These are phyloP conservation scores for Talaromyces rugulosus DNA, from an alignment of 2,329 filamentous ascomycete species.

Conservation along the genomic window DNA sequence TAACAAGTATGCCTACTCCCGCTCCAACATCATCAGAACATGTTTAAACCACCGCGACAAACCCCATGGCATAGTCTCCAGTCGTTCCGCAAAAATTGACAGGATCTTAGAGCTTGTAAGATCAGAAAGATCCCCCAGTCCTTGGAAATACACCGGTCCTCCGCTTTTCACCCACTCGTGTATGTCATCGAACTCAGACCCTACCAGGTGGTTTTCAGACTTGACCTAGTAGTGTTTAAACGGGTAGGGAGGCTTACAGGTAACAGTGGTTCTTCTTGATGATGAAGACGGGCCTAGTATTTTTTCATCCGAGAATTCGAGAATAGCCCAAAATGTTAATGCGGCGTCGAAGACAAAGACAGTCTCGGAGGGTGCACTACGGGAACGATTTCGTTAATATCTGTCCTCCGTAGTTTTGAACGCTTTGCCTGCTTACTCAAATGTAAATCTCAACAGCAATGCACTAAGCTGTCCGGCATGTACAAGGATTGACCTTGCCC, in stretches of 20 bases:
- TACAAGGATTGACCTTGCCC: constrained; percentile 14
- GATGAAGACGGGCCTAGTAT: background rate
- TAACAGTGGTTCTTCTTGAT: constrained; percentile 5
- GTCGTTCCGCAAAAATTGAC: constrained; percentile 13
- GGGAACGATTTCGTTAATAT: background rate
- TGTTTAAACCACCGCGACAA: constrained; percentile 13
- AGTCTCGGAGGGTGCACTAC: constrained; percentile 11
- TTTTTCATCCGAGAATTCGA: constrained; percentile 10
- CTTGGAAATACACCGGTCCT: constrained; percentile 14
- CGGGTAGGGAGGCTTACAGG: constrained; percentile 7
- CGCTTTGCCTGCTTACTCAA: constrained; percentile 9
- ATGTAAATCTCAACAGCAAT: constrained; percentile 14
- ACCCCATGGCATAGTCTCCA: constrained; percentile 15
- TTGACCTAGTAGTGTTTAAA: background rate
- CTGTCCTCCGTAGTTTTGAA: background rate
- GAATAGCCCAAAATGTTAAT: constrained; percentile 15
- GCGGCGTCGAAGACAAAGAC: constrained; percentile 14
- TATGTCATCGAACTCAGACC: constrained; percentile 14
- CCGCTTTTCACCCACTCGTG: constrained; percentile 13
- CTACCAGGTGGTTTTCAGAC: background rate
- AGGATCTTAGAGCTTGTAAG: constrained; percentile 12
- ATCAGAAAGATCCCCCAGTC: constrained; percentile 13
- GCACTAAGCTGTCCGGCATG: constrained; percentile 14
- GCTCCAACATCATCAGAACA: constrained; percentile 9
- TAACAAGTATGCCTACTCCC: background rate